Percentiles rank a stretch among this genome's conserved stretches.
Evolutionary conservation across 257 asterid genomes (phyloP).

Genomic region (Penstemon newberryi): DNA sequence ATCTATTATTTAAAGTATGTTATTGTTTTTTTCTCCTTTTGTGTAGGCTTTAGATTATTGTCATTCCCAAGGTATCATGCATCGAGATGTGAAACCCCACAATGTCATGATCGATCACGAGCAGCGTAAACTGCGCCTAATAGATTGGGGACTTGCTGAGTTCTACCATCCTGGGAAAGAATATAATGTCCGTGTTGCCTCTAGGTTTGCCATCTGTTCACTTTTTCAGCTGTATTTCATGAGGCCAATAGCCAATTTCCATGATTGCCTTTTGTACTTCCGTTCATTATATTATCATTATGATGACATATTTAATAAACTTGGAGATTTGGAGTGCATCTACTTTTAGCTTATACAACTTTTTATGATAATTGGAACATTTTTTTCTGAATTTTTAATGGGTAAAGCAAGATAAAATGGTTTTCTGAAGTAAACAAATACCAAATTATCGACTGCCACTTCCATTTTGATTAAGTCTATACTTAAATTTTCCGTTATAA

Average conservation of each 20-base stretch:
- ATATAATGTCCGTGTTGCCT: constrained; percentile 39
- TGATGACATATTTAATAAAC: too few species aligned
- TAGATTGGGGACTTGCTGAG: constrained; percentile 43
- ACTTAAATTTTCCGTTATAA: neutral
- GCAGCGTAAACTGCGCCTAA: constrained; percentile 37
- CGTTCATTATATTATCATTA: neutral
- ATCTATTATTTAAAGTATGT: too few species aligned
- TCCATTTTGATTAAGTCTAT: neutral
- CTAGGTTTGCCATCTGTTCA: constrained; percentile 29
- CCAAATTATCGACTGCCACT: neutral
- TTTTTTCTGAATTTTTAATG: neutral
- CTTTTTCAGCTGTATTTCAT: neutral
- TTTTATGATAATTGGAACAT: neutral
- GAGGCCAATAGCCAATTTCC: neutral
- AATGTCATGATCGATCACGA: constrained; percentile 46
- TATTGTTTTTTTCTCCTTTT: too few species aligned
- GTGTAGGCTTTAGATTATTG: constrained; percentile 40
- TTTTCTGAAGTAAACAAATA: neutral
- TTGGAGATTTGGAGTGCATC: too few species aligned
- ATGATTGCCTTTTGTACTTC: neutral
- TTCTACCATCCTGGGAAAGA: constrained; percentile 39
- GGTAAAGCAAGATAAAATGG: neutral
- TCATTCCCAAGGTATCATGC: constrained; percentile 49
- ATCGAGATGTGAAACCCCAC: constrained; percentile 47
- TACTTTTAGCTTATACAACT: neutral